Conservation (phyloP, 2,329 filamentous ascomycete genomes). For the Fusarium staphyleae region DNA sequence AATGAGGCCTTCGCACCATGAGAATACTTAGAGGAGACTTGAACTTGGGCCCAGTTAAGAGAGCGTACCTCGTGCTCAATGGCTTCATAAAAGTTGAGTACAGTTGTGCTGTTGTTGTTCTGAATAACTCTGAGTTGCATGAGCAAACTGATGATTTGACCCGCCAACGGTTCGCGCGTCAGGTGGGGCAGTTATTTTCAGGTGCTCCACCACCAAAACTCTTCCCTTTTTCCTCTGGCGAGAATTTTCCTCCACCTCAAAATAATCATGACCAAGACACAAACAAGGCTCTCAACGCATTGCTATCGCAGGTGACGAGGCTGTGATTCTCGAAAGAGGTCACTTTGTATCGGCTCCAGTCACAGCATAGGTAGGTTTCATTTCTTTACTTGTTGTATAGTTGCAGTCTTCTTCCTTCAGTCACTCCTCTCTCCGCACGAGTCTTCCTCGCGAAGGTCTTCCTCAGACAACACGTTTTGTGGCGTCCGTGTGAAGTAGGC, state of each 20-base stretch:
- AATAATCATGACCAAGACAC: background rate
- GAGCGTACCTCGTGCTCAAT: background rate
- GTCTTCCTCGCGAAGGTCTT: slow-evolving; percentile 48
- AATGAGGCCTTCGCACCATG: slow-evolving; percentile 22
- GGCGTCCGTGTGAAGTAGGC: slow-evolving; percentile 46
- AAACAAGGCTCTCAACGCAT: background rate
- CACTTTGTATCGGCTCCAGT: background rate
- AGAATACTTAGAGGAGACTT: slow-evolving; percentile 16
- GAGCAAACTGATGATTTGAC: background rate
- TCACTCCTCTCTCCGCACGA: slow-evolving; percentile 45
- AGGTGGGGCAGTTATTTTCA: background rate
- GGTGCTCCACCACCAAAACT: slow-evolving; percentile 18
- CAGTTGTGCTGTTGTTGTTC: no score
- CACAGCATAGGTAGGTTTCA: slow-evolving; percentile 7
- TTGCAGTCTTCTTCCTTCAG: slow-evolving; percentile 43
- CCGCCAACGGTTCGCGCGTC: slow-evolving; percentile 16
- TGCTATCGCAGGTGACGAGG: background rate
- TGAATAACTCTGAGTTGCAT: no score
- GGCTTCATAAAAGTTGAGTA: no score
- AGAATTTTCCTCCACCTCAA: slow-evolving; percentile 19
- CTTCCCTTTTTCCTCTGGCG: background rate
- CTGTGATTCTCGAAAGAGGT: background rate
- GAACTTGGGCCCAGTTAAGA: background rate
- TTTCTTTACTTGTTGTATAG: background rate
- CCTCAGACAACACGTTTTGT: slow-evolving; percentile 48